Evolutionary conservation across 805 yeast species (phyloP).

Genomic region (Deakozyma indianensis): DNA sequence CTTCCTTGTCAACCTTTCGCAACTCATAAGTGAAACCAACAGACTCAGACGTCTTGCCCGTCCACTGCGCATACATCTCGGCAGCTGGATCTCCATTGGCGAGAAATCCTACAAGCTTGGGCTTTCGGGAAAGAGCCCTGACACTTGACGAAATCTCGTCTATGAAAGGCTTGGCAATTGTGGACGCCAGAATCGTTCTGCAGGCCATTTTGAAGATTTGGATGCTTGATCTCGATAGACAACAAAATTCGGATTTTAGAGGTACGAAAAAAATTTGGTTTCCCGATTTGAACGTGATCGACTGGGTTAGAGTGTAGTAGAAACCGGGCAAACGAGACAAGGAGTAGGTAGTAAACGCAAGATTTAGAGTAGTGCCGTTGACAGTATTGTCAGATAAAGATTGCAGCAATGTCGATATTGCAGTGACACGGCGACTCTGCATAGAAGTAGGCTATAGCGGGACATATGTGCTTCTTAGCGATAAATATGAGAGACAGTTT

Average conservation of each 20-base stretch:
- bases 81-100: slow-evolving; percentile 96
- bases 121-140: slow-evolving; percentile 36
- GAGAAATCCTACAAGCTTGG: slow-evolving; percentile 76
- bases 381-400: too few species aligned
- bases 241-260: neutral
- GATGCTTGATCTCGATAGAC: too few species aligned
- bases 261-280: neutral
- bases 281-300: too few species aligned
- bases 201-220: slow-evolving; percentile 15
- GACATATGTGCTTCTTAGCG: too few species aligned
- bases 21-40: slow-evolving; percentile 79
- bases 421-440: too few species aligned
- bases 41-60: slow-evolving; percentile 75
- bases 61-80: slow-evolving; percentile 89
- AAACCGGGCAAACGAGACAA: too few species aligned
- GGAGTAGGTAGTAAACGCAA: too few species aligned
- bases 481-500: too few species aligned
- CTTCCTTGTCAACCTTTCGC: slow-evolving; percentile 60
- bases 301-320: too few species aligned
- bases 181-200: slow-evolving; percentile 67
- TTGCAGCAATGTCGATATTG: too few species aligned
- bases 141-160: slow-evolving; percentile 58
- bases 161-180: slow-evolving; percentile 68
- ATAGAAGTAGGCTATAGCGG: too few species aligned
- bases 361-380: too few species aligned